These are phyloP conservation scores for Halophytophthora batemanensis DNA, from an alignment of 352 stramenopile species.

Conservation along the genomic window DNA sequence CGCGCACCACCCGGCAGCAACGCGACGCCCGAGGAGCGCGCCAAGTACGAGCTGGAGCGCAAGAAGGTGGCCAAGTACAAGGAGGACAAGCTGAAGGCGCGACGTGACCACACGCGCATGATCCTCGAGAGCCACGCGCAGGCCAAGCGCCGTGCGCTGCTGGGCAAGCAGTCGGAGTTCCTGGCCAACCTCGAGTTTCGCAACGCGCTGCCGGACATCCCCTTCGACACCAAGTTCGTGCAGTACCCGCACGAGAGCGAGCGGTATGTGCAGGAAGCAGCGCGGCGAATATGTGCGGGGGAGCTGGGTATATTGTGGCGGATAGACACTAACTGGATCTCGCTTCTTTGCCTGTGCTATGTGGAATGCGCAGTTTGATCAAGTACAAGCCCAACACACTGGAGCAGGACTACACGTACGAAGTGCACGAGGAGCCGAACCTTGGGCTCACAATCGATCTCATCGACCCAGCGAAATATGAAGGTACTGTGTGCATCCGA, in stretches of 20 bases:
- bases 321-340: background rate
- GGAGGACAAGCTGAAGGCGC: slow-evolving; percentile 85
- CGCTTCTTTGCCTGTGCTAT: background rate
- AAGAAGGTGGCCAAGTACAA: slow-evolving; percentile 89
- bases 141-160: slow-evolving; percentile 69
- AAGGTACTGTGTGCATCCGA: slow-evolving; percentile 33
- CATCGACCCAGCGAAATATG: slow-evolving; percentile 83
- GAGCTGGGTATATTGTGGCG: background rate
- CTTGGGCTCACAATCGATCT: slow-evolving; percentile 78
- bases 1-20: slow-evolving; percentile 50
- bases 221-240: slow-evolving; percentile 87
- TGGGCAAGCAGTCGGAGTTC: slow-evolving; percentile 86
- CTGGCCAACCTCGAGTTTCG: slow-evolving; percentile 79
- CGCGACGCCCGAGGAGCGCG: slow-evolving; percentile 61
- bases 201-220: slow-evolving; percentile 75
- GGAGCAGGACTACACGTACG: slow-evolving; percentile 84
- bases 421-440: slow-evolving; percentile 82
- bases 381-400: slow-evolving; percentile 88
- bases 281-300: background rate
- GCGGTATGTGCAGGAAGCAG: slow-evolving; percentile 29
- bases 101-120: slow-evolving; percentile 83
- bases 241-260: slow-evolving; percentile 78
- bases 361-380: slow-evolving; percentile 45
- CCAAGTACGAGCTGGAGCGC: slow-evolving; percentile 80
- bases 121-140: slow-evolving; percentile 85